These are phyloP conservation scores for Botrytis byssoidea DNA, from an alignment of 2,329 filamentous ascomycete genomes.

Conservation along the genomic window DNA sequence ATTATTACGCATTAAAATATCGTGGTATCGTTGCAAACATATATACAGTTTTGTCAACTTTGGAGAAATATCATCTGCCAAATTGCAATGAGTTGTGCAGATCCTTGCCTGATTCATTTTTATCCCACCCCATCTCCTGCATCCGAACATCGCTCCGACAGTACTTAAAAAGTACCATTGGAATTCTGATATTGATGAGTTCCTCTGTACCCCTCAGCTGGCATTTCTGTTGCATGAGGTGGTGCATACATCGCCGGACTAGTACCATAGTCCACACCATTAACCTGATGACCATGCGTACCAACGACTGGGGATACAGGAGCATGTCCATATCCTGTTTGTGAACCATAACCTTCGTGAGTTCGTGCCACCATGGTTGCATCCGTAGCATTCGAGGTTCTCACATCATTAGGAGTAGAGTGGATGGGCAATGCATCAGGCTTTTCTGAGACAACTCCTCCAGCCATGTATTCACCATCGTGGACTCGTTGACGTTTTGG, in stretches of 20 bases:
- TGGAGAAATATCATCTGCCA: background rate
- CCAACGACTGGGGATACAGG: conserved; percentile 3
- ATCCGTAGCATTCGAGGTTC: conserved; percentile 34
- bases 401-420: conserved; percentile 42
- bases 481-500: conserved; percentile 31
- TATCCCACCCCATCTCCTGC: background rate
- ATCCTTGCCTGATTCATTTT: background rate
- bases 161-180: background rate
- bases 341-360: conserved; percentile 5
- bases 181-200: background rate
- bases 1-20: conserved; percentile 14
- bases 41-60: background rate
- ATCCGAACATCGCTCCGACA: background rate
- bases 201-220: background rate
- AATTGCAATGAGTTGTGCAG: background rate
- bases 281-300: conserved; percentile 1
- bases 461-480: conserved; percentile 30
- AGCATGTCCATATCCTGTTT: background rate
- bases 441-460: conserved; percentile 26
- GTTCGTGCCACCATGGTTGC: conserved; percentile 30
- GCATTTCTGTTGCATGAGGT: background rate
- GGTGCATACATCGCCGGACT: background rate
- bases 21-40: conserved; percentile 1
- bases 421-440: conserved; percentile 42
- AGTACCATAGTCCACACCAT: conserved; percentile 2